phyloP scores from a whole-genome alignment of 805 yeast species.

The Debaryomyces maramus region DNA sequence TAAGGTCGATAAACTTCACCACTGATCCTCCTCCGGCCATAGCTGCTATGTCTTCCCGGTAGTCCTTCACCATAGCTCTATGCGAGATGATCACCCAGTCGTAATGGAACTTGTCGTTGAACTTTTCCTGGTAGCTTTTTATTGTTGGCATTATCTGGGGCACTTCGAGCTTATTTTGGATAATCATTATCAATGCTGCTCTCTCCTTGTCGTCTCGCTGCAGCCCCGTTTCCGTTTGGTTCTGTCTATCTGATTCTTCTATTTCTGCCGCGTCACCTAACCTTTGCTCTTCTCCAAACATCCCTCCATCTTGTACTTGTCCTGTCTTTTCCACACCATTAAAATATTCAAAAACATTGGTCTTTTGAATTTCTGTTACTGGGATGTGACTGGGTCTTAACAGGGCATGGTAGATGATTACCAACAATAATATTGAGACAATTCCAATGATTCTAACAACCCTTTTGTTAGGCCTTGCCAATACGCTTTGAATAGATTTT shows the following conservation, averaged over 20 bases:
- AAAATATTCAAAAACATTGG: too few species aligned
- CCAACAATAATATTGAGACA: too few species aligned
- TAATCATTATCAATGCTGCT: constrained; percentile 11
- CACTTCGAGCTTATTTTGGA: constrained; percentile 6
- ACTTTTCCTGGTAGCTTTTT: constrained; percentile 16
- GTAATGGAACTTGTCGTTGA: constrained; percentile 23
- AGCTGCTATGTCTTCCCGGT: constrained; percentile 13
- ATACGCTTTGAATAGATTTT: too few species aligned
- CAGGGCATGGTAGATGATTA: too few species aligned
- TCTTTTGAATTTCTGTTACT: too few species aligned
- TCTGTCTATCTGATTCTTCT: not conserved
- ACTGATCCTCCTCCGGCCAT: constrained; percentile 17
- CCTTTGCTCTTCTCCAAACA: not conserved
- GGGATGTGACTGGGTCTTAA: too few species aligned
- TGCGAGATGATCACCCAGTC: constrained; percentile 27
- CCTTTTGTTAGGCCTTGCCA: too few species aligned
- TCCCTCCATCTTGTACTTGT: too few species aligned
- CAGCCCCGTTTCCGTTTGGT: not conserved
- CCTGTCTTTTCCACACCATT: too few species aligned
- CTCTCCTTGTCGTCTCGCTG: constrained; percentile 1
- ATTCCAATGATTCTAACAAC: too few species aligned
- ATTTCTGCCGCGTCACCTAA: not conserved
- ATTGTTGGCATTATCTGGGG: constrained; percentile 8
- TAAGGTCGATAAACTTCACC: constrained; percentile 15
- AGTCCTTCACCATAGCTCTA: constrained; percentile 15